Conservation (phyloP, 2,329 filamentous ascomycete genomes). For the Elsinoe necatrix region DNA sequence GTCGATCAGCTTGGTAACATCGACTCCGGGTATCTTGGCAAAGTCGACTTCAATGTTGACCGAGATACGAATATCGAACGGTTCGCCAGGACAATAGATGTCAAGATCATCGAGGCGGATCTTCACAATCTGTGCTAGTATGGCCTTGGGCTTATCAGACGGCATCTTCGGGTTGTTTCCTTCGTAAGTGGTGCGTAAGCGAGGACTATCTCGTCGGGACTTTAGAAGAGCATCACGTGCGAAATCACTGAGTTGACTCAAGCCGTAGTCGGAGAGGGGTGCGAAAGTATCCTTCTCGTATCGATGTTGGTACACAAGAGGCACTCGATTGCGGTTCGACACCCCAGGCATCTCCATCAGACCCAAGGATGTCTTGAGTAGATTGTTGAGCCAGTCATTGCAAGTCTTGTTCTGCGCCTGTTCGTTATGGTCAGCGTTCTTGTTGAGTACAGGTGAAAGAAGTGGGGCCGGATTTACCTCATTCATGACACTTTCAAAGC, state of each 20-base stretch:
- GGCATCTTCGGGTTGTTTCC: constrained; percentile 37
- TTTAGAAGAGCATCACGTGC: constrained; percentile 33
- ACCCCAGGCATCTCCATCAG: background rate
- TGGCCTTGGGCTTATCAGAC: constrained; percentile 53
- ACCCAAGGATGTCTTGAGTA: constrained; percentile 46
- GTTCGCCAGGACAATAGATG: constrained; percentile 65
- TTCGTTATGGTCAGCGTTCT: constrained; percentile 19
- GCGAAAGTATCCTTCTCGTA: constrained; percentile 78
- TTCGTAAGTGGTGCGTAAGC: constrained; percentile 46
- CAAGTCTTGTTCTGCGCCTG: constrained; percentile 71
- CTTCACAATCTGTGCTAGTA: constrained; percentile 83
- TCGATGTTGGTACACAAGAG: constrained; percentile 72
- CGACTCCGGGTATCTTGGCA: constrained; percentile 45
- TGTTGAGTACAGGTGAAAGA: background rate
- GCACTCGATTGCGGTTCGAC: constrained; percentile 44
- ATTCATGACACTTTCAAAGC: constrained; percentile 85
- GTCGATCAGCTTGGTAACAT: constrained; percentile 45
- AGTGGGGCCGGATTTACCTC: constrained; percentile 48
- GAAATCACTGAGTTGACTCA: constrained; percentile 49
- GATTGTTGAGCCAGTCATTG: constrained; percentile 75
- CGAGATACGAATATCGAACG: constrained; percentile 86
- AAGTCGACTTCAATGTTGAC: constrained; percentile 89
- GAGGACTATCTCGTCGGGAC: constrained; percentile 47
- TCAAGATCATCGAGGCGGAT: constrained; percentile 81
- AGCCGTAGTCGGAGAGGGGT: constrained; percentile 55